A percentile compares a stretch with the other conserved stretches of the same genome.
phyloP scores from a whole-genome alignment of 1,284 basidiomycete species.

The Austroboletus olivaceoglutinosus region DNA sequence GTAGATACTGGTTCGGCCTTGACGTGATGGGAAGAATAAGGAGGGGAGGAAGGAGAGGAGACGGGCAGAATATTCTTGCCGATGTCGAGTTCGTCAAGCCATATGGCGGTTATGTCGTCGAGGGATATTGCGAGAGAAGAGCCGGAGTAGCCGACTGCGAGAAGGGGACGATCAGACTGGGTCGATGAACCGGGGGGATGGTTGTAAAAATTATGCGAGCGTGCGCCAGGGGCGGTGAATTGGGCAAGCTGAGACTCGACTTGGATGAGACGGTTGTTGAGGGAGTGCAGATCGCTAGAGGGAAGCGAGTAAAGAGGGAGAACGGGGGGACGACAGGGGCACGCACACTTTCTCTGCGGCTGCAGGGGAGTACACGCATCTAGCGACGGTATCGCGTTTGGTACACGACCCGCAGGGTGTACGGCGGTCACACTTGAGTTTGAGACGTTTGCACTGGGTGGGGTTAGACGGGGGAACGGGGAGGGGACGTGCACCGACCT shows the following conservation, averaged over 20 bases:
- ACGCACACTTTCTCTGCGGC: conserved; percentile 79
- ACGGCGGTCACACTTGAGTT: conserved; percentile 75
- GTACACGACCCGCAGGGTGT: conserved; percentile 72
- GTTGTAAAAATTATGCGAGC: conserved; percentile 39
- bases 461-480: conserved; percentile 19
- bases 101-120: conserved; percentile 57
- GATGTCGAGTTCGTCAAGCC: conserved; percentile 52
- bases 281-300: conserved; percentile 70
- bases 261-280: conserved; percentile 72
- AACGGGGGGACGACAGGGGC: conserved; percentile 3
- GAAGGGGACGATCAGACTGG: conserved; percentile 39
- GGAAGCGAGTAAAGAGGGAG: conserved; percentile 3
- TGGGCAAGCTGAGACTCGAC: conserved; percentile 54
- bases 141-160: conserved; percentile 39
- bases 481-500: conserved; percentile 44
- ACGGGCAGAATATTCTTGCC: conserved; percentile 24
- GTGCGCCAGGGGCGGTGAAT: conserved; percentile 43
- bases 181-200: conserved; percentile 28
- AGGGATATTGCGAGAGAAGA: conserved; percentile 54
- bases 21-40: conserved; percentile 29
- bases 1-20: conserved; percentile 47
- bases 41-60: conserved; percentile 5
- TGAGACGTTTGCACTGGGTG: conserved; percentile 76
- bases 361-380: conserved; percentile 75
- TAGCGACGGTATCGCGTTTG: conserved; percentile 69